These are phyloP conservation scores for Boletus semigastroideus DNA, from an alignment of 1,284 basidiomycete species.

Conservation along the genomic window DNA sequence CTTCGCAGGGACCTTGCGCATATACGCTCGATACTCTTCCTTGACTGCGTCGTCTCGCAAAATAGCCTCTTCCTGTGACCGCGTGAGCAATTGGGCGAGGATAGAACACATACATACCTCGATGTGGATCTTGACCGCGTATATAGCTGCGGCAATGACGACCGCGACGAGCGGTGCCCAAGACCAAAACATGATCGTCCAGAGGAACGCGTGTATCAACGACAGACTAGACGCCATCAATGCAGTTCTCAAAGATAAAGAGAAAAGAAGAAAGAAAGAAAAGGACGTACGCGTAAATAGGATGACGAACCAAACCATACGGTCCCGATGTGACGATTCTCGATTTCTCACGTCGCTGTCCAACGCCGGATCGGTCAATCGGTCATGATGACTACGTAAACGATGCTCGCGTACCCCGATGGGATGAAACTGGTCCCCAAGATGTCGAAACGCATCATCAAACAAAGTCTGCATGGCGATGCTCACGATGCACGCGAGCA, in stretches of 20 bases:
- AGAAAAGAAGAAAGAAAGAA: neutral
- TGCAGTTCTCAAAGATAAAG: neutral
- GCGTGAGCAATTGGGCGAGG: too few relatives aligned
- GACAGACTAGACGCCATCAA: conserved; percentile 10
- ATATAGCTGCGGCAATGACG: conserved; percentile 1
- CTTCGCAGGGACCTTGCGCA: conserved; percentile 3
- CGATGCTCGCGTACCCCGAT: conserved; percentile 13
- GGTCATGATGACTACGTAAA: neutral
- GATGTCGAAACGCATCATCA: conserved; percentile 5
- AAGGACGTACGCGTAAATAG: conserved; percentile 23
- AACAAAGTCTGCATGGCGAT: neutral
- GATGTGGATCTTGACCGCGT: conserved; percentile 28
- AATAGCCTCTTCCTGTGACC: neutral
- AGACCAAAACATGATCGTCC: conserved; percentile 29
- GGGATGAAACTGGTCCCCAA: conserved; percentile 15
- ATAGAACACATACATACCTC: conserved; percentile 18
- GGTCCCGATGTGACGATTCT: conserved; percentile 21
- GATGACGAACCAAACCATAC: conserved; percentile 33
- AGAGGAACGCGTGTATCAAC: conserved; percentile 11
- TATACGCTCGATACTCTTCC: neutral
- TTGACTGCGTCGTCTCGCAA: neutral
- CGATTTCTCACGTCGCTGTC: conserved; percentile 29
- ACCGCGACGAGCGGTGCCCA: conserved; percentile 22
- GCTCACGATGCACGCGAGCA: conserved; percentile 11
- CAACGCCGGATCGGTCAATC: too few relatives aligned